Evolutionary conservation across 2,329 filamentous ascomycete genomes (phyloP).

Genomic region (Bipolaris gigantea): DNA sequence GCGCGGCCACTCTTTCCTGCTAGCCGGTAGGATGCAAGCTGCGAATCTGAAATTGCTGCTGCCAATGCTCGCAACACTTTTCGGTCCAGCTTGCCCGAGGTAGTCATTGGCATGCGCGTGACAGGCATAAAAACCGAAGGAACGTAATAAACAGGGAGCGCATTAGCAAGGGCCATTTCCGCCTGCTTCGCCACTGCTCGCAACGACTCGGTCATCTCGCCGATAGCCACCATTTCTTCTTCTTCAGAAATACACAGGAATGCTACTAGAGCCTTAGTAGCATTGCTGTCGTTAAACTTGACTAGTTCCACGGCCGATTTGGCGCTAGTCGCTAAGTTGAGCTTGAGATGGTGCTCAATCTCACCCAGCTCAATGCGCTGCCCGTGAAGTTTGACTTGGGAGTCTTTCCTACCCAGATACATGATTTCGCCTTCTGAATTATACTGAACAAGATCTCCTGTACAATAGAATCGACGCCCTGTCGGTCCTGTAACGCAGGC

Average conservation of each 20-base stretch:
- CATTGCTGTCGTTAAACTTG: conserved; percentile 29
- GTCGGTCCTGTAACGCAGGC: conserved; percentile 19
- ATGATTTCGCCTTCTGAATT: conserved; percentile 40
- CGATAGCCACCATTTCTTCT: conserved; percentile 27
- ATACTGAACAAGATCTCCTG: conserved; percentile 40
- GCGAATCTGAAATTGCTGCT: conserved; percentile 34
- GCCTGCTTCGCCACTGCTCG: conserved; percentile 26
- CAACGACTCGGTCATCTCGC: conserved; percentile 25
- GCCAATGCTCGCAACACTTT: conserved; percentile 44
- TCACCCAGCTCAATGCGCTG: conserved; percentile 52
- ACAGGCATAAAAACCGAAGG: conserved; percentile 50
- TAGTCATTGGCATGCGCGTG: conserved; percentile 46
- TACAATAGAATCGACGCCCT: conserved; percentile 36
- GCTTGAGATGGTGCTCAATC: conserved; percentile 49
- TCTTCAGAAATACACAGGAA: conserved; percentile 35
- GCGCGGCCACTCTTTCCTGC: conserved; percentile 35
- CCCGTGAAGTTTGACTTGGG: conserved; percentile 47
- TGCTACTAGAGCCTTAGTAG: conserved; percentile 32
- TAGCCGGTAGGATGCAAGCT: conserved; percentile 30
- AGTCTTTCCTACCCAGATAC: conserved; percentile 42
- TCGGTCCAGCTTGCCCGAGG: conserved; percentile 50
- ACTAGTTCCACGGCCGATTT: conserved; percentile 51
- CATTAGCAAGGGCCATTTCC: conserved; percentile 31
- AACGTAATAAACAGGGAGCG: conserved; percentile 49
- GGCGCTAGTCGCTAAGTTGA: conserved; percentile 40